Conservation (phyloP, 139 green algal genomes). For the Ettlia oleoabundans region DNA sequence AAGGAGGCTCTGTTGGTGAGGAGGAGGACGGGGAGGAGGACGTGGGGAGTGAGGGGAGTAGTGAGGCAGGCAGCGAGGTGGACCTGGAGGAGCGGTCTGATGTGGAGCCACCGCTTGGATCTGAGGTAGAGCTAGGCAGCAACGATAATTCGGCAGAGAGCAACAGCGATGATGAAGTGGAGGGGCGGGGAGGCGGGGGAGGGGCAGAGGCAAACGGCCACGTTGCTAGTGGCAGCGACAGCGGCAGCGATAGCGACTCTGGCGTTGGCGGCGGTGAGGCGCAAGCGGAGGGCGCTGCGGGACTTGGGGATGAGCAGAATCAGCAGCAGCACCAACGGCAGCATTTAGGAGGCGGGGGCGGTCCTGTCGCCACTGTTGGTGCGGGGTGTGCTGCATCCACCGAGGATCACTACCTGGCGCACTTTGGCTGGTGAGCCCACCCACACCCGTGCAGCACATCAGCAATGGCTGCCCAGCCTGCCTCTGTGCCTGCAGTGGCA, state of each 20-base stretch:
- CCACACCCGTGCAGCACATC: too few relatives aligned
- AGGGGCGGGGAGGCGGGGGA: neutral
- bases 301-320: neutral
- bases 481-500: too few relatives aligned
- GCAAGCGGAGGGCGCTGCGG: neutral
- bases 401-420: slow-evolving; percentile 19
- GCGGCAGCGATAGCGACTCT: neutral
- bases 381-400: neutral
- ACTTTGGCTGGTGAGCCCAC: slow-evolving; percentile 25
- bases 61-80: too few relatives aligned
- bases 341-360: neutral
- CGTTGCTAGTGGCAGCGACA: neutral
- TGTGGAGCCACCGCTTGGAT: too few relatives aligned
- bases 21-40: too few relatives aligned
- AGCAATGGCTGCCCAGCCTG: too few relatives aligned
- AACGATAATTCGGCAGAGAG: too few relatives aligned
- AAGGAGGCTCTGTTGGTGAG: too few relatives aligned
- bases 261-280: neutral
- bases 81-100: too few relatives aligned
- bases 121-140: neutral
- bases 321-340: neutral
- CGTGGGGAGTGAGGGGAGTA: too few relatives aligned
- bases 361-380: neutral
- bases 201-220: neutral
- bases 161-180: neutral